phyloP scores from a whole-genome alignment of 2,329 filamentous ascomycete genomes.

The Paracoccidioides lutzii region DNA sequence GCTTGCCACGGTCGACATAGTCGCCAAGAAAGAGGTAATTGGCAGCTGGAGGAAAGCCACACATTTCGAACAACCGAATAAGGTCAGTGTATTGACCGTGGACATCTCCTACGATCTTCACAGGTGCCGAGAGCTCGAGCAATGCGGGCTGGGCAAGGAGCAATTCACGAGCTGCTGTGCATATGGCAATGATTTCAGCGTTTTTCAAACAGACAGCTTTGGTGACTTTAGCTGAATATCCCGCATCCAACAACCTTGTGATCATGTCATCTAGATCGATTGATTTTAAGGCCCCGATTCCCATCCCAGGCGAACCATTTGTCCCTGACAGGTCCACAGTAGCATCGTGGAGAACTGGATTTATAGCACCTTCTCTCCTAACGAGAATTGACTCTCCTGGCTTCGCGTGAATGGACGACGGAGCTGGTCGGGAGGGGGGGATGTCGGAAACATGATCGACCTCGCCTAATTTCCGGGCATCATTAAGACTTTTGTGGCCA shows the following conservation, averaged over 20 bases:
- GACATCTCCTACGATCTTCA: constrained; percentile 96
- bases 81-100: constrained; percentile 95
- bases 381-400: constrained; percentile 84
- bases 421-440: constrained; percentile 56
- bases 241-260: constrained; percentile 81
- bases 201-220: constrained; percentile 97
- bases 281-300: constrained; percentile 81
- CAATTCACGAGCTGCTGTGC: constrained; percentile 73
- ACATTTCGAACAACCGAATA: constrained; percentile 97
- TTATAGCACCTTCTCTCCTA: constrained; percentile 59
- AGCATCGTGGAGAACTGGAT: constrained; percentile 46
- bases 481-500: constrained; percentile 64
- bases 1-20: constrained; percentile 93
- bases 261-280: constrained; percentile 97
- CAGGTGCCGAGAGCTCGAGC: constrained; percentile 80
- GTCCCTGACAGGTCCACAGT: constrained; percentile 24
- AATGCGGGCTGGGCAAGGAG: constrained; percentile 86
- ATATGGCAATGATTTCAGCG: constrained; percentile 90
- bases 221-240: constrained; percentile 91
- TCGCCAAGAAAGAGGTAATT: constrained; percentile 94
- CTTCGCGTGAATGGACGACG: constrained; percentile 47
- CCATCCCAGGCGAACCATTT: constrained; percentile 48
- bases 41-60: constrained; percentile 78
- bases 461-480: constrained; percentile 74
- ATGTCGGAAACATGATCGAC: constrained; percentile 90